A percentile compares a stretch with the other conserved stretches of the same genome.
phyloP scores from a whole-genome alignment of 768 basidiomycete genomes.

The Leccinellum albellum region DNA sequence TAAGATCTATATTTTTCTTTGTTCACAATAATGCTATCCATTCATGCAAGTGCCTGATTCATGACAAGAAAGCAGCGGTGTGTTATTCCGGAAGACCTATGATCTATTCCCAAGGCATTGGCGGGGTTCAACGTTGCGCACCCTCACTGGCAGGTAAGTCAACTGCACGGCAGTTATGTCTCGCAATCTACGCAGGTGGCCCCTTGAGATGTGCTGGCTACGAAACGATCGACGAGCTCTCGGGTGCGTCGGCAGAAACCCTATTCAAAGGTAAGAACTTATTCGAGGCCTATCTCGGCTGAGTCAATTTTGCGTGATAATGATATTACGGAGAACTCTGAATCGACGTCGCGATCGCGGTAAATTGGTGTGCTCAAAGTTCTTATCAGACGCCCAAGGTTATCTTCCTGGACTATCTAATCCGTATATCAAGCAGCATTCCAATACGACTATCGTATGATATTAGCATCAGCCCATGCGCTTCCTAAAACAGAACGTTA shows the following conservation, averaged over 20 bases:
- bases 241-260: conserved; percentile 38
- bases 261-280: conserved; percentile 48
- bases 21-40: conserved; percentile 15
- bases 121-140: conserved; percentile 1
- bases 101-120: neutral
- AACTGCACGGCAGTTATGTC: neutral
- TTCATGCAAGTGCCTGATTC: neutral
- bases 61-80: neutral
- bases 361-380: conserved; percentile 9
- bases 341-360: conserved; percentile 34
- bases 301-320: neutral
- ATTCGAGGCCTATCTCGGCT: neutral
- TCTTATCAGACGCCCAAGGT: conserved; percentile 50
- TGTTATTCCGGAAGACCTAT: too few relatives aligned
- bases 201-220: conserved; percentile 54
- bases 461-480: too few relatives aligned
- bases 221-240: conserved; percentile 52
- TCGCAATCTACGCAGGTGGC: conserved; percentile 42
- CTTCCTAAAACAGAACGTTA: too few relatives aligned
- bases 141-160: neutral
- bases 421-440: conserved; percentile 50
- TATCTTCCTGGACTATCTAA: conserved; percentile 43
- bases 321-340: conserved; percentile 42
- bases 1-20: conserved; percentile 8
- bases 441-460: conserved; percentile 41